These are phyloP conservation scores for Mercurialis annua DNA, from an alignment of 345 rosid genomes.

Conservation along the genomic window DNA sequence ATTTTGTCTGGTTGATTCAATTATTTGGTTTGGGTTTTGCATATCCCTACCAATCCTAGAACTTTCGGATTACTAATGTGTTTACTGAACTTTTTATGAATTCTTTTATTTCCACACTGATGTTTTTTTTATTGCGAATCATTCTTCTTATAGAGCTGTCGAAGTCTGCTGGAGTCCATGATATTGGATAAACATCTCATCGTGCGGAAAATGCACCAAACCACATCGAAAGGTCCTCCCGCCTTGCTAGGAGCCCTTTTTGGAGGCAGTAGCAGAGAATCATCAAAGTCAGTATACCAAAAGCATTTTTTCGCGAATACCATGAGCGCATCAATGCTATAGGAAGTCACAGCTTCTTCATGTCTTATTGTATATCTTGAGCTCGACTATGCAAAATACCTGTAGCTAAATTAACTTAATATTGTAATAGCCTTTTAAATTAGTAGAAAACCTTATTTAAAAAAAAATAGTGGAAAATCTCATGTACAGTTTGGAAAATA, in stretches of 20 bases:
- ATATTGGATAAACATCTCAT: slow-evolving; percentile 59
- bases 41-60: background rate
- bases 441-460: too few relatives aligned
- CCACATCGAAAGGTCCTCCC: slow-evolving; percentile 47
- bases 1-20: too few relatives aligned
- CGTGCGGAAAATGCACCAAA: slow-evolving; percentile 62
- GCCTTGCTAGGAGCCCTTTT: slow-evolving; percentile 44
- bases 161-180: slow-evolving; percentile 71
- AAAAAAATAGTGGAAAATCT: background rate
- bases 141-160: slow-evolving; percentile 50
- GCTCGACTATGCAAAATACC: too few relatives aligned
- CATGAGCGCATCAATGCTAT: slow-evolving; percentile 46
- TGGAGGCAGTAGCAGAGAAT: slow-evolving; percentile 34
- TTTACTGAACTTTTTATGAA: background rate
- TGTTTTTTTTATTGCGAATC: background rate
- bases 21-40: background rate
- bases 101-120: slow-evolving; percentile 2
- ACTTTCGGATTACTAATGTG: background rate
- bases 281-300: slow-evolving; percentile 46
- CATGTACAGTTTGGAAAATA: too few relatives aligned
- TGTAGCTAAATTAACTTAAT: too few relatives aligned
- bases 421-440: too few relatives aligned
- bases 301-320: slow-evolving; percentile 77
- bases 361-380: too few relatives aligned
- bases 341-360: slow-evolving; percentile 11